A percentile compares a stretch with the other conserved stretches of the same genome.
phyloP scores from a whole-genome alignment of 2,329 filamentous ascomycete species.

The Sarocladium kiliense region DNA sequence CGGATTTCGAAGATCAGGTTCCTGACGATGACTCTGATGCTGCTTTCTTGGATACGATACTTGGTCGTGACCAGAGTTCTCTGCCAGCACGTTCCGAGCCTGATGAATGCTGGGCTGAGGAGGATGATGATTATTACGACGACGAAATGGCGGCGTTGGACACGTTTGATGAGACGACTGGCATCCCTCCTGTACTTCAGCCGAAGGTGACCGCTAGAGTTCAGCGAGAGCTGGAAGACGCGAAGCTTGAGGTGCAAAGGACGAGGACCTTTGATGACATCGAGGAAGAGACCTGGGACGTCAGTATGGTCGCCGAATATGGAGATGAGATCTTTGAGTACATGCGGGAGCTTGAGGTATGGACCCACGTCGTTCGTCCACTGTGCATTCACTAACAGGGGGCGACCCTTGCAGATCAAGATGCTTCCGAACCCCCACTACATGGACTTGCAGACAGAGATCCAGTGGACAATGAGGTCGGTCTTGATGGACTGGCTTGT shows the following conservation, averaged over 20 bases:
- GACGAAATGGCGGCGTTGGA: constrained; percentile 63
- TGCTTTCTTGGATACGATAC: constrained; percentile 15
- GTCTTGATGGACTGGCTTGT: constrained; percentile 98
- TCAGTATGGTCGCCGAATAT: constrained; percentile 97
- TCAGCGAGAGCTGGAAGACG: constrained; percentile 65
- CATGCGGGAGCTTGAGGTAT: constrained; percentile 82
- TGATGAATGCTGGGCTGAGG: constrained; percentile 75
- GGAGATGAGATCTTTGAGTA: constrained; percentile 93
- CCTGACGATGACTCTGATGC: constrained; percentile 2
- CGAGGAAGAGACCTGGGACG: constrained; percentile 87
- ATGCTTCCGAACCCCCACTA: constrained; percentile 89
- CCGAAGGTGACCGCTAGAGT: constrained; percentile 67
- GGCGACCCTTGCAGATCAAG: constrained; percentile 45
- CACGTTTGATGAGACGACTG: constrained; percentile 58
- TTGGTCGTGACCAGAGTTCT: background rate
- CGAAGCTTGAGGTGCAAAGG: constrained; percentile 62
- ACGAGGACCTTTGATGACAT: constrained; percentile 67
- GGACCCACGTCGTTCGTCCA: constrained; percentile 15
- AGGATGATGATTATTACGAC: constrained; percentile 65
- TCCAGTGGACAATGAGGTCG: constrained; percentile 97
- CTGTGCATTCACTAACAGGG: constrained; percentile 18
- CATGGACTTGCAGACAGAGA: constrained; percentile 96
- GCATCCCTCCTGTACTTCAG: constrained; percentile 52
- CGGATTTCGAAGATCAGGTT: background rate
- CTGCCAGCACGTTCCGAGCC: constrained; percentile 31